Base-by-base conservation (phyloP, 441 rosid genomes). In the Lepidium campestre region DNA sequence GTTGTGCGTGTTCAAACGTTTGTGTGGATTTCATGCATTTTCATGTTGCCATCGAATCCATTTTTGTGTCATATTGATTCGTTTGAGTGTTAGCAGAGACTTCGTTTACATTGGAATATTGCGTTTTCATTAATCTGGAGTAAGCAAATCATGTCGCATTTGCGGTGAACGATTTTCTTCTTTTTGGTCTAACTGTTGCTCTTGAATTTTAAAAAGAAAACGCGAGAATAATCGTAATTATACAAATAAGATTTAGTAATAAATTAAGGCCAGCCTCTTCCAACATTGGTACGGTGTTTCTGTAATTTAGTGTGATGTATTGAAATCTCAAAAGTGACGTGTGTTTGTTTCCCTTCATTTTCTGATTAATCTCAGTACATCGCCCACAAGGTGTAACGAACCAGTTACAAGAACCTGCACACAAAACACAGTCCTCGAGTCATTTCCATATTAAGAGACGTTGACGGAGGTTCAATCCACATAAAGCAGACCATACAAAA, bases 351-450 rank as follows among this genome's bases (percentile, higher is more conserved):
- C 17, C 41, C 42, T 65, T 84, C 84, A 91, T 79, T 82, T 89
- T 83, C 82, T 89, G 72, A 94, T 68, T 65, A 86, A 77, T 81
- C 82, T 84, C 81, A 94, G 69, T 15, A 82, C 91, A 62, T 91
- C 99, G 8, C 99, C 99, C 66, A 94, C 86, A 3, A 91, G 97
- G 65, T 94, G 97, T 58, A 94, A 78, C 3, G 99, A 94, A 34
- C 99, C 98, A 2, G 96, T 78, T 48, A 91, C 96, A 23, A 94
- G 96, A 52, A 94, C 97, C 98, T 89, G 76, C 75, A 57, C 57
- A 57, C 44, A 63, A 23, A 22, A 19, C 11, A 31, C 22, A 34
- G 32, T 52, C 42, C 34, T 15, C 37, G 45, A 22, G 41, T 61
- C 59, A 40, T 35, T 29, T 45, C 42, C 6, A 53, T 36, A 35